Percentiles rank a stretch among this genome's conserved stretches.
Evolutionary conservation across 495 filamentous ascomycete species (phyloP).

Genomic region (Collariella sp.): DNA sequence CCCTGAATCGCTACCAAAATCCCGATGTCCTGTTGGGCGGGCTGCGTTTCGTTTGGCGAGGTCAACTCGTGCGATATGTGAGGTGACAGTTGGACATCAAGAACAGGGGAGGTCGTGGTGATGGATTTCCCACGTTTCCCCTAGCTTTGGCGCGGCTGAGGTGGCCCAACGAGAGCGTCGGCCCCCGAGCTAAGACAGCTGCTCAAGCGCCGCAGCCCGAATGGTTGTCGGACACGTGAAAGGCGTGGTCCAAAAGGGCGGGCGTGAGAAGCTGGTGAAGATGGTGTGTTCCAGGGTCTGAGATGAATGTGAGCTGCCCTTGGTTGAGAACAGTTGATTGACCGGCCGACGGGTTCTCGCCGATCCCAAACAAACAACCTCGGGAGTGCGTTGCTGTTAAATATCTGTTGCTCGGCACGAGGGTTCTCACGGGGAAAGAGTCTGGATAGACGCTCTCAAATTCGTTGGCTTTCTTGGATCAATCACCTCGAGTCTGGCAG

Average conservation of each 20-base stretch:
- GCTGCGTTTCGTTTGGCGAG: conserved; percentile 1
- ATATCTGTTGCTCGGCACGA: too few relatives aligned
- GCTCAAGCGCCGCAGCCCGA: background rate
- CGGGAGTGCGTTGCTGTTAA: too few relatives aligned
- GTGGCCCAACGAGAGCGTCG: background rate
- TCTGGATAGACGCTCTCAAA: too few relatives aligned
- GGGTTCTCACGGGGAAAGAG: too few relatives aligned
- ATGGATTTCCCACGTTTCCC: background rate
- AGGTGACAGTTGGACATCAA: background rate
- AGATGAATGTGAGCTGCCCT: too few relatives aligned
- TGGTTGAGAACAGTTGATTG: too few relatives aligned
- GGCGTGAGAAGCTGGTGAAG: background rate
- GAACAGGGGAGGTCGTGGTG: background rate
- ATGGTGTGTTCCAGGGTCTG: background rate
- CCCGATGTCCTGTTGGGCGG: background rate
- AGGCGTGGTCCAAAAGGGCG: background rate
- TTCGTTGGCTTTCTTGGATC: too few relatives aligned
- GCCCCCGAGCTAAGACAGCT: background rate
- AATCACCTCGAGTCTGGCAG: too few relatives aligned
- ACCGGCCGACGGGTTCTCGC: too few relatives aligned
- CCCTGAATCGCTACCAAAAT: conserved; percentile 15
- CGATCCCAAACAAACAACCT: too few relatives aligned
- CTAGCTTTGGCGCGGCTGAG: background rate
- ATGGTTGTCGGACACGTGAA: background rate
- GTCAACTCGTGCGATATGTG: background rate